Conservation (phyloP, 441 rosid species). For the Adansonia grandidieri region DNA sequence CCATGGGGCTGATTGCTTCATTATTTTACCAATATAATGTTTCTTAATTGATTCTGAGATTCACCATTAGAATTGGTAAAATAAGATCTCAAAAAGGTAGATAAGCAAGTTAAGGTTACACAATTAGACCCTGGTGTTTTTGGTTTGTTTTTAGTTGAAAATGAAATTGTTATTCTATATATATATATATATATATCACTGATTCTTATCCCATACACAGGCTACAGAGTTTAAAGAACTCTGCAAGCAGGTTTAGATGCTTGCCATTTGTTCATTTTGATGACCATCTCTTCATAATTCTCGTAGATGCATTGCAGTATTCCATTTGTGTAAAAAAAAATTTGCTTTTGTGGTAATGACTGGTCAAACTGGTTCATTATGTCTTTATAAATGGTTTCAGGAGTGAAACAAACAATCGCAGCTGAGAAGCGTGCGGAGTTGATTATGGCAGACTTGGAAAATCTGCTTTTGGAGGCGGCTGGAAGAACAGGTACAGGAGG, state of each 20-base stretch:
- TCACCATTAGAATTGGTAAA: neutral
- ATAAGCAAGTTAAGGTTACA: neutral
- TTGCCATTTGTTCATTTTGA: neutral
- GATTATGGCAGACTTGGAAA: slow-evolving; percentile 80
- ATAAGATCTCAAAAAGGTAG: neutral
- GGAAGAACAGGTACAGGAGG: slow-evolving; percentile 77
- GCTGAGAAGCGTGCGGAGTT: neutral
- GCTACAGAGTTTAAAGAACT: neutral
- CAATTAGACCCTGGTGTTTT: neutral
- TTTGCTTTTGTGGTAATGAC: neutral
- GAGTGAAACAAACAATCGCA: neutral
- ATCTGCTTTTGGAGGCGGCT: slow-evolving; percentile 94
- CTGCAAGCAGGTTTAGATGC: neutral
- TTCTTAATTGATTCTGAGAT: slow-evolving; percentile 4
- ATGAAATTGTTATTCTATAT: neutral
- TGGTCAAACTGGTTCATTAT: neutral
- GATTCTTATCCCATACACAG: neutral
- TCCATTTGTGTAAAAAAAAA: neutral
- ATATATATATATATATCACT: neutral
- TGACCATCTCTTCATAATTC: neutral
- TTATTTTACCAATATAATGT: neutral
- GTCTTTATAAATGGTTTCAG: slow-evolving; percentile 1
- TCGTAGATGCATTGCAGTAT: neutral
- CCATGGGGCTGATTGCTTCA: neutral
- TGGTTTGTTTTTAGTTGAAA: neutral